These are phyloP conservation scores for Trametes villosa DNA, from an alignment of 768 basidiomycete genomes.

Conservation along the genomic window DNA sequence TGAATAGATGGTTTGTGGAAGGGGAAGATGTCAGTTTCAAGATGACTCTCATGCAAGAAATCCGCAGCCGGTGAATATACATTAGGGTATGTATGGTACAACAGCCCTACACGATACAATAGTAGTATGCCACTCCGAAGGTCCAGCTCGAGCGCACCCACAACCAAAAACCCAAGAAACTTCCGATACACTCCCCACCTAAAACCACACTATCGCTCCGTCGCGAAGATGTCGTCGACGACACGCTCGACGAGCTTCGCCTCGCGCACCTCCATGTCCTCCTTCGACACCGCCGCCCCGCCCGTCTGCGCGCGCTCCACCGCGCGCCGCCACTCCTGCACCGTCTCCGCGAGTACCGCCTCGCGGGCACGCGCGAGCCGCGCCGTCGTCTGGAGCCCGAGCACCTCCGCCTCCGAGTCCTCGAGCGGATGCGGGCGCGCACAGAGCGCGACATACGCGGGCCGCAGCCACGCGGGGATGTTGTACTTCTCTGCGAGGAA, in stretches of 20 bases:
- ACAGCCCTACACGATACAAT: conserved; percentile 20
- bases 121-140: conserved; percentile 1
- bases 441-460: conserved; percentile 44
- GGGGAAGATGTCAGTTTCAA: no score
- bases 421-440: conserved; percentile 39
- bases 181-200: not conserved
- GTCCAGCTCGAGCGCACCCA: conserved; percentile 13
- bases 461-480: conserved; percentile 43
- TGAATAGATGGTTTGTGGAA: no score
- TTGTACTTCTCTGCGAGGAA: conserved; percentile 45
- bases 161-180: not conserved
- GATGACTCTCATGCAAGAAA: no score
- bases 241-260: conserved; percentile 24
- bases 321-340: conserved; percentile 21
- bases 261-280: conserved; percentile 24
- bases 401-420: conserved; percentile 39
- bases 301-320: conserved; percentile 18
- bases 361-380: conserved; percentile 35
- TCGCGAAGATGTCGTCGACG: conserved; percentile 19
- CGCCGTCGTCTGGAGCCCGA: conserved; percentile 35
- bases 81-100: conserved; percentile 14
- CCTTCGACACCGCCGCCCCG: conserved; percentile 11
- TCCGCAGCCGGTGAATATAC: not conserved
- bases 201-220: not conserved
- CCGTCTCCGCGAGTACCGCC: conserved; percentile 24